Conservation (phyloP, 495 filamentous ascomycete genomes). For the Tetracladium setigerum region DNA sequence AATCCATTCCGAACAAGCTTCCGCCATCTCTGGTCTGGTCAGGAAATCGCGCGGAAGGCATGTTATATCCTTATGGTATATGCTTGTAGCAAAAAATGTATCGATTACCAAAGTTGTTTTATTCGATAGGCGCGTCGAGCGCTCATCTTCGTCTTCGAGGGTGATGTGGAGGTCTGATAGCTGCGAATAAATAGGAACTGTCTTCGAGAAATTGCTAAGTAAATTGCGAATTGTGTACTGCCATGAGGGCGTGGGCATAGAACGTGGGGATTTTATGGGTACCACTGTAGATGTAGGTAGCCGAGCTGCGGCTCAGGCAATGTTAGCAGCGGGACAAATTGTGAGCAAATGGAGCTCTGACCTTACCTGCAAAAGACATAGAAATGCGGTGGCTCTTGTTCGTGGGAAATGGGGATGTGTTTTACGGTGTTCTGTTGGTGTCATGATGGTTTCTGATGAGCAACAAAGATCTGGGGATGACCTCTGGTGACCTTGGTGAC, state of each 20-base stretch:
- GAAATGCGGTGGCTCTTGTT: no score
- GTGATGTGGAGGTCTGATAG: not conserved
- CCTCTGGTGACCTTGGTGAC: no score
- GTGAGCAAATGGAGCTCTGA: no score
- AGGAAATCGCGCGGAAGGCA: not conserved
- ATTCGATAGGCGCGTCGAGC: not conserved
- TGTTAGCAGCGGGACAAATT: no score
- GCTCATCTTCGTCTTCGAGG: slow-evolving; percentile 1
- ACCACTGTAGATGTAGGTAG: no score
- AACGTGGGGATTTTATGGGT: no score
- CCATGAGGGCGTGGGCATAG: not conserved
- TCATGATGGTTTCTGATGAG: no score
- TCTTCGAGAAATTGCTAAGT: not conserved
- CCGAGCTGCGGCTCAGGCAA: no score
- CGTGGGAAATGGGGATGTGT: no score
- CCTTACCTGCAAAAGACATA: no score
- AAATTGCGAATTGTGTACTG: not conserved
- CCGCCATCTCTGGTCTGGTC: not conserved
- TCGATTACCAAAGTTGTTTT: not conserved
- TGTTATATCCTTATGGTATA: not conserved
- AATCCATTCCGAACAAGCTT: not conserved
- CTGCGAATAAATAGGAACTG: not conserved
- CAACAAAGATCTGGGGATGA: no score
- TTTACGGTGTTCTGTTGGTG: no score
- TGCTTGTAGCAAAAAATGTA: not conserved